Evolutionary conservation across 768 basidiomycete genomes (phyloP).

Genomic region (Heimioporus sp.): DNA sequence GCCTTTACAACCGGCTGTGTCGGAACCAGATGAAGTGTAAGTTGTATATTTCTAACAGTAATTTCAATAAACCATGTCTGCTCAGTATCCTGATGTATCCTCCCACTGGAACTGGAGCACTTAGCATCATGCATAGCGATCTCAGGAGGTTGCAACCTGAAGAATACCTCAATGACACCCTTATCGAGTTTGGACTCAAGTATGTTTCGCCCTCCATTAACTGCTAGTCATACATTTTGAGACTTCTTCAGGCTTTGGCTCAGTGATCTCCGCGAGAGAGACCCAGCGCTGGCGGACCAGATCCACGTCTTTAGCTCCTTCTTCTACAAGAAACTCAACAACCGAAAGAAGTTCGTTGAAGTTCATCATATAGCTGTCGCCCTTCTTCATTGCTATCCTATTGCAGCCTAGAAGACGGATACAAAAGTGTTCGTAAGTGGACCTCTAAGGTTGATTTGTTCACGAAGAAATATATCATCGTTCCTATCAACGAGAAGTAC

Average conservation of each 20-base stretch:
- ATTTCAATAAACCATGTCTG: not conserved
- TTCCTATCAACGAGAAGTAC: slow-evolving; percentile 97
- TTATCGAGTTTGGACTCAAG: slow-evolving; percentile 97
- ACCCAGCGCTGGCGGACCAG: slow-evolving; percentile 65
- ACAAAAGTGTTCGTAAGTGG: slow-evolving; percentile 90
- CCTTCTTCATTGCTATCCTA: slow-evolving; percentile 9
- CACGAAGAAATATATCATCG: slow-evolving; percentile 85
- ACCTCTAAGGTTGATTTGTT: slow-evolving; percentile 88
- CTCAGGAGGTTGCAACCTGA: slow-evolving; percentile 67
- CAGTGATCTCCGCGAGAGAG: slow-evolving; percentile 47
- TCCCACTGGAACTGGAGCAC: slow-evolving; percentile 62
- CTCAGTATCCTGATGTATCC: slow-evolving; percentile 77
- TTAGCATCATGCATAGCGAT: slow-evolving; percentile 83
- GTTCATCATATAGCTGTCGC: not conserved
- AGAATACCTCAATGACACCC: slow-evolving; percentile 92
- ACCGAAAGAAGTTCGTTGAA: slow-evolving; percentile 50
- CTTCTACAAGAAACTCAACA: slow-evolving; percentile 91
- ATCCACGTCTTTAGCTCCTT: slow-evolving; percentile 95
- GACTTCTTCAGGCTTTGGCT: slow-evolving; percentile 60
- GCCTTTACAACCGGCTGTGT: slow-evolving; percentile 31
- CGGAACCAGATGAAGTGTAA: slow-evolving; percentile 67
- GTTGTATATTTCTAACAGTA: slow-evolving; percentile 12
- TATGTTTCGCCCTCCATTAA: slow-evolving; percentile 36
- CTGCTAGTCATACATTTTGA: slow-evolving; percentile 1
- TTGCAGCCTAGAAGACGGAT: slow-evolving; percentile 58